These are phyloP conservation scores for Fusarium buharicum DNA, from an alignment of 2,329 filamentous ascomycete species.

Conservation along the genomic window DNA sequence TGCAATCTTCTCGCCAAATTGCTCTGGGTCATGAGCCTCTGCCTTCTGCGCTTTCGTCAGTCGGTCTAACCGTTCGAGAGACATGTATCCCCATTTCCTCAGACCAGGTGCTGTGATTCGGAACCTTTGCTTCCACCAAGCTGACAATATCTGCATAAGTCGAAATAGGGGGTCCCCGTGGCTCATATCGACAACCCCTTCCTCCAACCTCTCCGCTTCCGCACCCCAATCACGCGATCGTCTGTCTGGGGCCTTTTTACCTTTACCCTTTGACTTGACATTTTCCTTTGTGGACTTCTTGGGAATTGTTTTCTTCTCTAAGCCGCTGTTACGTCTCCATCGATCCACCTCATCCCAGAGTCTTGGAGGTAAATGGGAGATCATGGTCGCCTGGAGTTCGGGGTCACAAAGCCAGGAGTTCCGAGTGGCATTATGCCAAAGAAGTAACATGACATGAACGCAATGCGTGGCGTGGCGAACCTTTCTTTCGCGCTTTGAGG, in stretches of 20 bases:
- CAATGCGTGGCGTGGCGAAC: conserved; percentile 84
- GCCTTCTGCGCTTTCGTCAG: conserved; percentile 76
- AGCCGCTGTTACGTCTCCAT: conserved; percentile 75
- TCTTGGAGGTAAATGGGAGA: conserved; percentile 75
- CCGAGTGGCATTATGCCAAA: conserved; percentile 89
- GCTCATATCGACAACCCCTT: conserved; percentile 79
- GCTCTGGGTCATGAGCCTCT: conserved; percentile 67
- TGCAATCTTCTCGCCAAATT: conserved; percentile 81
- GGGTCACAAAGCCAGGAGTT: conserved; percentile 86
- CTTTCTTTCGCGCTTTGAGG: conserved; percentile 83
- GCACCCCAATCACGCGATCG: conserved; percentile 72
- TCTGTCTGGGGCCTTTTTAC: conserved; percentile 52
- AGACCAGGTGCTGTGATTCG: conserved; percentile 79
- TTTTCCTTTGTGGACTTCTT: conserved; percentile 42
- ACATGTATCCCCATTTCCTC: conserved; percentile 90
- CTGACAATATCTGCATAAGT: conserved; percentile 78
- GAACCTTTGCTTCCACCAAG: conserved; percentile 91
- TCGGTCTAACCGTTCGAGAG: conserved; percentile 77
- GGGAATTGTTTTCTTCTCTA: conserved; percentile 57
- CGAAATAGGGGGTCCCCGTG: conserved; percentile 83
- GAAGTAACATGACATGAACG: conserved; percentile 85
- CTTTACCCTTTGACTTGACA: conserved; percentile 53
- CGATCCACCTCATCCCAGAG: conserved; percentile 78
- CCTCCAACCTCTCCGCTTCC: conserved; percentile 74
- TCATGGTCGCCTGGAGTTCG: conserved; percentile 77